Conservation (phyloP, 1,284 basidiomycete species). For the Cystobasidiaceae sp. region DNA sequence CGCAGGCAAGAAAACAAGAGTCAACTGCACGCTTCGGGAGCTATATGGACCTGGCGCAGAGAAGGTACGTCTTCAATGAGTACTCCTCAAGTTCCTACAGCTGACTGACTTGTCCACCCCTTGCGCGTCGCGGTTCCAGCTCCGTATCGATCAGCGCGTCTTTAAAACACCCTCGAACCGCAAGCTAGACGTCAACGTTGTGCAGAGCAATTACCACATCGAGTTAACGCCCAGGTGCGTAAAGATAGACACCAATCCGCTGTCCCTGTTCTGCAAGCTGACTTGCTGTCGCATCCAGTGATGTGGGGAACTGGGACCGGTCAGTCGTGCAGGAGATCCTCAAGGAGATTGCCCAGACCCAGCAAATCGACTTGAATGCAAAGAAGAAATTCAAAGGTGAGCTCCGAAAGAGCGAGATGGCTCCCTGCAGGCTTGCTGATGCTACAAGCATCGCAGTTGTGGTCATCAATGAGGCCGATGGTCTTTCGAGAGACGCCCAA, state of each 20-base stretch:
- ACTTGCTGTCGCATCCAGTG: slow-evolving; percentile 53
- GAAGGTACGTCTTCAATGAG: slow-evolving; percentile 58
- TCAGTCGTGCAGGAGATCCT: slow-evolving; percentile 94
- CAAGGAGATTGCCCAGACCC: slow-evolving; percentile 98
- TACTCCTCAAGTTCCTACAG: neutral
- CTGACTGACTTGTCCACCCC: neutral
- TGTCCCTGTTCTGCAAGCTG: slow-evolving; percentile 4
- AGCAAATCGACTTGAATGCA: slow-evolving; percentile 92
- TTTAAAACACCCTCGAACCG: slow-evolving; percentile 92
- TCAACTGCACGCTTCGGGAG: slow-evolving; percentile 79
- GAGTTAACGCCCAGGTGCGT: slow-evolving; percentile 91
- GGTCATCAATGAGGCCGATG: slow-evolving; percentile 96
- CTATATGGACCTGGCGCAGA: slow-evolving; percentile 89
- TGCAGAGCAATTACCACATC: slow-evolving; percentile 95
- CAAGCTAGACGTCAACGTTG: slow-evolving; percentile 94
- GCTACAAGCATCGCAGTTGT: slow-evolving; percentile 62
- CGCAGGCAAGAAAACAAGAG: slow-evolving; percentile 96
- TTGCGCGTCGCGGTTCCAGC: slow-evolving; percentile 51
- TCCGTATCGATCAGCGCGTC: slow-evolving; percentile 96
- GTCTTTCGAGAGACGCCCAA: slow-evolving; percentile 89
- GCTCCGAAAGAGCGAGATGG: slow-evolving; percentile 26
- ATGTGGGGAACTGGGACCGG: slow-evolving; percentile 93
- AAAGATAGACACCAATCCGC: neutral
- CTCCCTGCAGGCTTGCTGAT: neutral
- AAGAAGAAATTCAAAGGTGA: slow-evolving; percentile 94